Evolutionary conservation across 371 early-diverging fungal genomes (phyloP).

Genomic region (Umbelopsis sp.): DNA sequence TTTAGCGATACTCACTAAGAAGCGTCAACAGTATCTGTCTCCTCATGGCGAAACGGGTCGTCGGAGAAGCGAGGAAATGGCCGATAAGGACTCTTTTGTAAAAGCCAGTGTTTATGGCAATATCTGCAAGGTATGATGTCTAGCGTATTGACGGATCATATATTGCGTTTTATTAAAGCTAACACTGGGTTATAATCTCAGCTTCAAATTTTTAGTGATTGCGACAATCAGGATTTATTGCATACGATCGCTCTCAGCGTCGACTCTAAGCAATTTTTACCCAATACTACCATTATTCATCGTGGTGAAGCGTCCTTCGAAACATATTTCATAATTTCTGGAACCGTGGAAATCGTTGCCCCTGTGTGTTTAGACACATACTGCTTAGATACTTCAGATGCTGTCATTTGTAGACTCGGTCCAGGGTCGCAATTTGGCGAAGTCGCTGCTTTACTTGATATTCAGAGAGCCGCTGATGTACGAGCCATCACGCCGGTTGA

Average conservation of each 20-base stretch:
- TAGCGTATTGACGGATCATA: background rate
- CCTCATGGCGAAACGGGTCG: background rate
- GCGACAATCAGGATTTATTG: constrained; percentile 4
- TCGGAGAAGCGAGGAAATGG: background rate
- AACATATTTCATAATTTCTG: constrained; percentile 84
- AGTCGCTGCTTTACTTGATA: constrained; percentile 77
- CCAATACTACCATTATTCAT: constrained; percentile 49
- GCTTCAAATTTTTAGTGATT: constrained; percentile 8
- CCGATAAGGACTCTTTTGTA: constrained; percentile 16
- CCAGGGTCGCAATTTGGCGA: constrained; percentile 76
- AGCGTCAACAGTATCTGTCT: constrained; percentile 12
- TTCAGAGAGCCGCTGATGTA: constrained; percentile 81
- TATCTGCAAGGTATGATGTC: background rate
- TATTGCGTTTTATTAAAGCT: background rate
- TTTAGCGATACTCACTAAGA: constrained; percentile 43
- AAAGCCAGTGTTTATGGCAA: constrained; percentile 25
- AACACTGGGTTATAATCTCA: background rate
- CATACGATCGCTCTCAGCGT: constrained; percentile 1
- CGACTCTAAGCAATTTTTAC: constrained; percentile 17
- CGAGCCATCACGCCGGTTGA: constrained; percentile 62
- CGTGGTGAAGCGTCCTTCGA: constrained; percentile 78
- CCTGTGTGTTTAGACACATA: constrained; percentile 29
- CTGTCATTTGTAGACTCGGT: constrained; percentile 33
- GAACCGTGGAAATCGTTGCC: constrained; percentile 58
- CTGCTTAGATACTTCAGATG: background rate